These are phyloP conservation scores for Suillus sp. DNA, from an alignment of 768 basidiomycete genomes.

Conservation along the genomic window DNA sequence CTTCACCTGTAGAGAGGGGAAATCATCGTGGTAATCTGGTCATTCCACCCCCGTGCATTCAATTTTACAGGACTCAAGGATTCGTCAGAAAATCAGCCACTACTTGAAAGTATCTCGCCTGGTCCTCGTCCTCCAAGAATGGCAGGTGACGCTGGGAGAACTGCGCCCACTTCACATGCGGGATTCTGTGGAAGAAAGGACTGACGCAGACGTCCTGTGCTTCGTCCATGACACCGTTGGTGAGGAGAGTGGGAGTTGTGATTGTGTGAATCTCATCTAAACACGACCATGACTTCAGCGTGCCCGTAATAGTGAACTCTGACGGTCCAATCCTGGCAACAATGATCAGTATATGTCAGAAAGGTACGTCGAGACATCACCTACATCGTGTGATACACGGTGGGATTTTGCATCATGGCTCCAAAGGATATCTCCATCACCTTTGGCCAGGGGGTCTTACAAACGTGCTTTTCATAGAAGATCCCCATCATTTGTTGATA, in stretches of 20 bases:
- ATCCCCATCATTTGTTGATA: slow-evolving; percentile 26
- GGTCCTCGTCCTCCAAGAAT: slow-evolving; percentile 44
- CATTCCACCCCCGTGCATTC: not conserved
- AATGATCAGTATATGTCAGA: not conserved
- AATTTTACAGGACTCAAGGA: not conserved
- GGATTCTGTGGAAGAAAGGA: slow-evolving; percentile 32
- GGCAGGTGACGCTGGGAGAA: slow-evolving; percentile 40
- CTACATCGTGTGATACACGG: slow-evolving; percentile 17
- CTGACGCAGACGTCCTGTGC: slow-evolving; percentile 31
- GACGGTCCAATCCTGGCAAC: slow-evolving; percentile 17
- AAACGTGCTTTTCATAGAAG: slow-evolving; percentile 34
- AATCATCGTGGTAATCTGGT: not conserved
- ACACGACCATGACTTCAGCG: slow-evolving; percentile 45
- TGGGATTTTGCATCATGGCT: slow-evolving; percentile 21
- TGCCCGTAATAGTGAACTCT: slow-evolving; percentile 38
- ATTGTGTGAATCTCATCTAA: slow-evolving; percentile 41
- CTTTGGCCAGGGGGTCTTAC: slow-evolving; percentile 31
- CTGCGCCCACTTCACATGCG: slow-evolving; percentile 32
- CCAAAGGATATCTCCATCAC: slow-evolving; percentile 25
- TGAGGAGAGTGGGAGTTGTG: slow-evolving; percentile 37
- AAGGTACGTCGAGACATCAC: slow-evolving; percentile 14
- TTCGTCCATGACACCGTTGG: slow-evolving; percentile 36
- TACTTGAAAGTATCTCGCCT: slow-evolving; percentile 37
- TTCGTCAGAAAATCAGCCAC: slow-evolving; percentile 36
- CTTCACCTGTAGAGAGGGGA: not conserved